phyloP scores from a whole-genome alignment of 768 basidiomycete species.

The Rhodotorula babjevae region DNA sequence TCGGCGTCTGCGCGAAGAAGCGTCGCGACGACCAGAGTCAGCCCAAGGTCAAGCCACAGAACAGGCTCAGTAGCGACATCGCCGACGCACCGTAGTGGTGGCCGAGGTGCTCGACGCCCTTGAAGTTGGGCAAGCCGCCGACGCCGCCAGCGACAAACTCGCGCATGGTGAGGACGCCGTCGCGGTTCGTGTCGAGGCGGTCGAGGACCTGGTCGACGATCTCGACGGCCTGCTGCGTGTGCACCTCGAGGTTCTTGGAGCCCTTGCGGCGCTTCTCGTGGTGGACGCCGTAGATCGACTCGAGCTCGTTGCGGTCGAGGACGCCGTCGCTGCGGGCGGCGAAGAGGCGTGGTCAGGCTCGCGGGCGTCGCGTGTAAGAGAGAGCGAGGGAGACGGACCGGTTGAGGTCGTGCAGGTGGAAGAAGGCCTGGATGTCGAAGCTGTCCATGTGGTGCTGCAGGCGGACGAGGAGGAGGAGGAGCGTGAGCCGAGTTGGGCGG shows the following conservation, averaged over 20 bases:
- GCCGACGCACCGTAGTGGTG: conserved; percentile 74
- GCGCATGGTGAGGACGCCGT: conserved; percentile 63
- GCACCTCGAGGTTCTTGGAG: conserved; percentile 32
- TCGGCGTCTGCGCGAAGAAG: conserved; percentile 37
- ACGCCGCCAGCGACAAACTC: conserved; percentile 69
- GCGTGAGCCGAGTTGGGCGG: neutral
- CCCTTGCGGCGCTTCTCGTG: conserved; percentile 53
- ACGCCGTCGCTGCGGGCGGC: conserved; percentile 59
- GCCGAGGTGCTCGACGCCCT: conserved; percentile 76
- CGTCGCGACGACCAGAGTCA: neutral
- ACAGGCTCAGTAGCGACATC: neutral
- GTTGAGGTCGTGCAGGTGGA: conserved; percentile 90
- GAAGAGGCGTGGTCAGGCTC: neutral
- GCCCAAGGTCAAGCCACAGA: accelerated
- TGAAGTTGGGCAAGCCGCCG: conserved; percentile 74
- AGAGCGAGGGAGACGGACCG: conserved; percentile 43
- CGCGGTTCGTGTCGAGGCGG: conserved; percentile 66
- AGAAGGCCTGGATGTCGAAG: conserved; percentile 64
- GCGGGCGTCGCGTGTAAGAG: too few relatives aligned
- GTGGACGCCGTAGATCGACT: conserved; percentile 76
- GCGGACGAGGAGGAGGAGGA: too few relatives aligned
- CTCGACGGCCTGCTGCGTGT: conserved; percentile 49
- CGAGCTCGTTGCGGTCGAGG: conserved; percentile 82
- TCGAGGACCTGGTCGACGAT: conserved; percentile 69
- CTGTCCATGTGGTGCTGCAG: conserved; percentile 49